These are phyloP conservation scores for Schizonepeta tenuifolia DNA, from an alignment of 257 asterid species.

Conservation along the genomic window DNA sequence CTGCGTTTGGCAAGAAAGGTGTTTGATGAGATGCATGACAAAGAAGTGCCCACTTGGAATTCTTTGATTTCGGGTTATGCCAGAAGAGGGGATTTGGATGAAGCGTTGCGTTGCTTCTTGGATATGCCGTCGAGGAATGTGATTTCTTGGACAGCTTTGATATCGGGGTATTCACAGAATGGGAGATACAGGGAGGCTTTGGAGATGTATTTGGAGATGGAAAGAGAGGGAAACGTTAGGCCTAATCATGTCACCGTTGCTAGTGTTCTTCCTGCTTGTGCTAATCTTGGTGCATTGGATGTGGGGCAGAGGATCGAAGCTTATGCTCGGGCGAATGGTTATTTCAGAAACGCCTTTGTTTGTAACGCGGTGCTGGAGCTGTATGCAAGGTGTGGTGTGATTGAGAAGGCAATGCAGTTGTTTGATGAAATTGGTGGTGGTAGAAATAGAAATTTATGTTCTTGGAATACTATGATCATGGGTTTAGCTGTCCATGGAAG, in stretches of 20 bases:
- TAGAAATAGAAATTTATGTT: conserved; percentile 73
- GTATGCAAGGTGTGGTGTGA: conserved; percentile 74
- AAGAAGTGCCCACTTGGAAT: conserved; percentile 80
- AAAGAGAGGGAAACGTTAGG: conserved; percentile 51
- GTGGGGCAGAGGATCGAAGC: conserved; percentile 79
- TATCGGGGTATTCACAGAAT: conserved; percentile 76
- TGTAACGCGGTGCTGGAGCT: conserved; percentile 71
- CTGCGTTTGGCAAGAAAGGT: conserved; percentile 51
- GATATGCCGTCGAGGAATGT: conserved; percentile 70
- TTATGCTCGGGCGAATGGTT: conserved; percentile 67
- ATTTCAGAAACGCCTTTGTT: conserved; percentile 59
- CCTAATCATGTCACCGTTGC: conserved; percentile 89
- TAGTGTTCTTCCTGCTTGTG: conserved; percentile 91
- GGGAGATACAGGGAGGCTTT: conserved; percentile 70
- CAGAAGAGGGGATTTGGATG: conserved; percentile 60
- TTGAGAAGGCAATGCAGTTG: conserved; percentile 65
- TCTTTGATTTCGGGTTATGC: conserved; percentile 75
- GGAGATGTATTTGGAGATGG: conserved; percentile 68
- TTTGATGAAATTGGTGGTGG: conserved; percentile 62
- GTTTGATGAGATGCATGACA: conserved; percentile 59
- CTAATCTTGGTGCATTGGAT: conserved; percentile 84
- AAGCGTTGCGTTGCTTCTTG: conserved; percentile 58
- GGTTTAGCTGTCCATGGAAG: conserved; percentile 88
- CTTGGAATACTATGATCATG: conserved; percentile 87
- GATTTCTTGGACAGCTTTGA: conserved; percentile 80